Percentiles rank a stretch among this genome's conserved stretches.
phyloP scores from a whole-genome alignment of 2,329 filamentous ascomycete species.

The Trichophyton simii region DNA sequence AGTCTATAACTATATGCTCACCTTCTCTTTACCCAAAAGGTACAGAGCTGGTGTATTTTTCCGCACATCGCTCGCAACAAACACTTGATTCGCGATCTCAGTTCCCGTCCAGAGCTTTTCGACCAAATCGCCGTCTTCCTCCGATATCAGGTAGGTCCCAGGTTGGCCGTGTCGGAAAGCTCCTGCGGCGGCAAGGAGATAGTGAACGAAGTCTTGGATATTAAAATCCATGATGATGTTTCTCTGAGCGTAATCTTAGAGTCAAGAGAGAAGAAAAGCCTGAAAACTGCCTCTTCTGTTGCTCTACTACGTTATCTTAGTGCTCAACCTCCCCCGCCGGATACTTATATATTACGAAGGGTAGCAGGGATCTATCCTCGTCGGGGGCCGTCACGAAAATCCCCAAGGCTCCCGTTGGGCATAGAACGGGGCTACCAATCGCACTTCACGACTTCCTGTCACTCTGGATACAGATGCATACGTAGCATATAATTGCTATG shows the following conservation, averaged over 20 bases:
- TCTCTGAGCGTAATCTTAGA: neutral
- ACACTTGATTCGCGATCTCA: neutral
- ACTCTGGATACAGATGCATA: neutral
- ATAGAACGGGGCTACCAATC: neutral
- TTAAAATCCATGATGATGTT: neutral
- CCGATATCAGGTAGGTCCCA: neutral
- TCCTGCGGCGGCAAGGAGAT: neutral
- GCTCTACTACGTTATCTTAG: neutral
- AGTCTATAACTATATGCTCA: neutral
- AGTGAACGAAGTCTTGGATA: neutral
- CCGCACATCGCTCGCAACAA: neutral
- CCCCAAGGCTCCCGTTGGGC: neutral
- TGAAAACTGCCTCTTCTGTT: neutral
- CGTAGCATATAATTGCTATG: neutral
- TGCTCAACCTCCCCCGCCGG: neutral
- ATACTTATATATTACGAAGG: neutral
- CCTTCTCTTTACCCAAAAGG: neutral
- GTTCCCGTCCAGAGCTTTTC: neutral
- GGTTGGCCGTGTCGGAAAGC: neutral
- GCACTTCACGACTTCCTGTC: neutral
- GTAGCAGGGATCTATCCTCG: neutral
- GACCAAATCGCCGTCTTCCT: neutral
- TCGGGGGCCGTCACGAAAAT: neutral
- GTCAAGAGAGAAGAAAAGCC: neutral
- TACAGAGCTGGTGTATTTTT: neutral